Evolutionary conservation across 352 stramenopile species (phyloP).

Genomic region (Globisporangium sylvaticum): DNA sequence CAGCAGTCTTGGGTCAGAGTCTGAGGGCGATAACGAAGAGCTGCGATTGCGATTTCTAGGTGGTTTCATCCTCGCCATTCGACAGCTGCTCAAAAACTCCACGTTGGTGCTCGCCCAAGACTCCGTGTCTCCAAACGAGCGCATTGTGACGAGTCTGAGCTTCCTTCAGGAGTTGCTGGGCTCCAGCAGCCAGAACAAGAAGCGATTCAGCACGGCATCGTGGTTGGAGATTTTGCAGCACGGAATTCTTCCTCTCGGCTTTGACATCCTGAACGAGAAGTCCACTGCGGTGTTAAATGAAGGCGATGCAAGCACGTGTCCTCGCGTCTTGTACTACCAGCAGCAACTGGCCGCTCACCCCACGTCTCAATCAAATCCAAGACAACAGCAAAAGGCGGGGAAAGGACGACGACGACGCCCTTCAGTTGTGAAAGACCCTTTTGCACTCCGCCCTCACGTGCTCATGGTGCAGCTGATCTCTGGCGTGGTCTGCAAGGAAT

Average conservation of each 20-base stretch:
- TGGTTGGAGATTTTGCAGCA: constrained; percentile 63
- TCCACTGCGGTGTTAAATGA: constrained; percentile 7
- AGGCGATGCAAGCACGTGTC: background rate
- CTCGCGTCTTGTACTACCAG: constrained; percentile 46
- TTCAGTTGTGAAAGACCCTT: constrained; percentile 56
- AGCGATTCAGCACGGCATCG: constrained; percentile 32
- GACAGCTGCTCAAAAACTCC: constrained; percentile 27
- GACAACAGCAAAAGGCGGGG: background rate
- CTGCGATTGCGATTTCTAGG: constrained; percentile 45
- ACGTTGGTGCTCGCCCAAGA: constrained; percentile 19
- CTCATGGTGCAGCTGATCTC: constrained; percentile 61
- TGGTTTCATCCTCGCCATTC: constrained; percentile 50
- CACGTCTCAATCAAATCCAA: constrained; percentile 9
- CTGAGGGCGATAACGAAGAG: constrained; percentile 25
- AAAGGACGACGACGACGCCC: constrained; percentile 31
- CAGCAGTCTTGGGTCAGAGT: constrained; percentile 28
- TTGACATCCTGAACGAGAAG: constrained; percentile 40
- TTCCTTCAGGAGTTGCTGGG: constrained; percentile 52
- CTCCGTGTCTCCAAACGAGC: constrained; percentile 28
- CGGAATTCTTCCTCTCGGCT: constrained; percentile 52
- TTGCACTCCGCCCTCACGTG: constrained; percentile 52
- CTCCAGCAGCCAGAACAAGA: constrained; percentile 26
- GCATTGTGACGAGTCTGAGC: constrained; percentile 38
- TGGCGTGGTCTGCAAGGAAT: constrained; percentile 54
- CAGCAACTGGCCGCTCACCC: constrained; percentile 34